Evolutionary conservation across 2,329 filamentous ascomycete species (phyloP).

Genomic region (Fonsecaea erecta): DNA sequence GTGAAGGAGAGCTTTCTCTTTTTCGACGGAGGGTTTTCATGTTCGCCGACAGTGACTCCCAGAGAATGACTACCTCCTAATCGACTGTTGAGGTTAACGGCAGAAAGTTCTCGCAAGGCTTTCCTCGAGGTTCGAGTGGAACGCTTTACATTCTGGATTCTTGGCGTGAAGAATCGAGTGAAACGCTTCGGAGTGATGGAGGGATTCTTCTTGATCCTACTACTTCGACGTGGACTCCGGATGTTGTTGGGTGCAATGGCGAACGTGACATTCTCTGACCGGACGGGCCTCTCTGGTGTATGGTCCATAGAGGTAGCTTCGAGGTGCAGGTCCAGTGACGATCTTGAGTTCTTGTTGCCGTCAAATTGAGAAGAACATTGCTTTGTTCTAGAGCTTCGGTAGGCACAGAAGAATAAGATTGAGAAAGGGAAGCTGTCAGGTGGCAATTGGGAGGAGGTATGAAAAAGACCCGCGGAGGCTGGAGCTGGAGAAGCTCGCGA

Average conservation of each 20-base stretch:
- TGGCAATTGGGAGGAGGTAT: not conserved
- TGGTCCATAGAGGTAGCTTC: constrained; percentile 29
- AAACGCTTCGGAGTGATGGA: constrained; percentile 58
- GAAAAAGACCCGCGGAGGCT: not conserved
- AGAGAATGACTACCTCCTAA: not conserved
- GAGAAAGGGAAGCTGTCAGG: not conserved
- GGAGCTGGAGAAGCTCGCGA: not conserved
- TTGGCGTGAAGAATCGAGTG: constrained; percentile 57
- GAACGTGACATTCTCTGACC: constrained; percentile 25
- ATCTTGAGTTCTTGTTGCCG: not conserved
- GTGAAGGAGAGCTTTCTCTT: constrained; percentile 54
- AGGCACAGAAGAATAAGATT: not conserved
- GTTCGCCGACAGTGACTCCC: not conserved
- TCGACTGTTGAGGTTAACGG: constrained; percentile 32
- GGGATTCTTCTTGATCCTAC: constrained; percentile 49
- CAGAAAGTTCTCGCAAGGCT: constrained; percentile 51
- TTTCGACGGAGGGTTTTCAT: constrained; percentile 40
- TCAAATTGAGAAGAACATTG: not conserved
- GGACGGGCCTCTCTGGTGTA: constrained; percentile 33
- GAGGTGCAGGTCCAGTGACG: not conserved
- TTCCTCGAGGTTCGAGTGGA: constrained; percentile 50
- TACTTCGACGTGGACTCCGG: constrained; percentile 38
- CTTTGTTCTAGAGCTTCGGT: not conserved
- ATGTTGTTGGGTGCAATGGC: constrained; percentile 20
- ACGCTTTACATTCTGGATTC: constrained; percentile 42